Evolutionary conservation across 495 filamentous ascomycete genomes (phyloP), one percentile per base, ranked within the genome.

Genomic region (Aspergillus diversus): DNA sequence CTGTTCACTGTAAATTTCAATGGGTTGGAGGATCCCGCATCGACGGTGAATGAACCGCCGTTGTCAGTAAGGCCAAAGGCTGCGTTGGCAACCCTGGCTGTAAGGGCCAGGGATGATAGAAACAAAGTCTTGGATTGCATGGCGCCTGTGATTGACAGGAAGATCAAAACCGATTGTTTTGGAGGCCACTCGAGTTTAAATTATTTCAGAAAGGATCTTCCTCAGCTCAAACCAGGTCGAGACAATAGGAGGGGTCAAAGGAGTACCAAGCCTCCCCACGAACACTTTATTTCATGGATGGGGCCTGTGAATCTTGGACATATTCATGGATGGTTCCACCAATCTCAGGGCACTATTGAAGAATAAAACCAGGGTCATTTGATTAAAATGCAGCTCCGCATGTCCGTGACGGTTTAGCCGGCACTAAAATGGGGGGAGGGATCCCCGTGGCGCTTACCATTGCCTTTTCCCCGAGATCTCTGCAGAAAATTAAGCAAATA

Each of bases 1-100:
- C 80, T 77, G 61, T 74, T 81, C 43, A 89, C 84, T 2, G 84
- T 84, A 63, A 88, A 85, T 33, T 83, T 73, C 27, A 89, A 68
- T 0, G 82, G 47, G 57, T 87, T 86, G 8, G 76, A 59, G 1
- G 84, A 84, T 13, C 80, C 83, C 47, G 84, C 81, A 60, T 86
- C 81, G 52, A 88, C 74, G 17, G 83, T 72, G 70, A 82, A 87
- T 42, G 71, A 60, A 47, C 27, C 27, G 17, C 39, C 46, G 46
- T 59, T 69, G 17, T 69, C 66, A 6, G 72, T 76, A 16, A 76
- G 60, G 33, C 72, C 73, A 54, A 76, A 76, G 11, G 71, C 73
- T n/a, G 73, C 73, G 16, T 63, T 61, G 7, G 67, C 70, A 21
- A 60, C 67, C 33, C 66, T 63, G 33, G 66, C 70, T 53, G 63